A percentile compares a stretch with the other conserved stretches of the same genome.
phyloP scores from a whole-genome alignment of 192 early-diverging fungal species.

The Allomyces macrogynus region DNA sequence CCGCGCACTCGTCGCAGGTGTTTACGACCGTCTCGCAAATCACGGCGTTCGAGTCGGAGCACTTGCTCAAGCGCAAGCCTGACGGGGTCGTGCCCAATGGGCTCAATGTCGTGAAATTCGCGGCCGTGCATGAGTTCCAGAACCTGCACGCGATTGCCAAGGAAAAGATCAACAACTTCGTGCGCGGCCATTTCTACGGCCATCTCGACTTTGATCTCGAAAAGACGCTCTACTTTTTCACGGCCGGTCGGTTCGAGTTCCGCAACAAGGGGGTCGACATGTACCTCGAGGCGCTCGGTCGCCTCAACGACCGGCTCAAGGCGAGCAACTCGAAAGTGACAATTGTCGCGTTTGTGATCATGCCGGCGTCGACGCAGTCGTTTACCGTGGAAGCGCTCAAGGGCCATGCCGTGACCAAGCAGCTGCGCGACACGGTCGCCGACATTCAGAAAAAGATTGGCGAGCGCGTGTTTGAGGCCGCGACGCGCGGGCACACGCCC shows the following conservation, averaged over 20 bases:
- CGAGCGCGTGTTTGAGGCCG: slow-evolving; percentile 71
- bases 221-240: slow-evolving; percentile 93
- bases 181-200: slow-evolving; percentile 92
- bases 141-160: slow-evolving; percentile 84
- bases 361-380: slow-evolving; percentile 75
- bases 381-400: slow-evolving; percentile 92
- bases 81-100: slow-evolving; percentile 93
- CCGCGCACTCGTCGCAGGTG: slow-evolving; percentile 89
- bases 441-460: slow-evolving; percentile 70
- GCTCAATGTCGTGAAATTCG: slow-evolving; percentile 90
- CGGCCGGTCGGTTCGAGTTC: slow-evolving; percentile 87
- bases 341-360: slow-evolving; percentile 90
- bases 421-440: slow-evolving; percentile 67
- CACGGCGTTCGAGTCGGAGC: slow-evolving; percentile 88
- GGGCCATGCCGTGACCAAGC: slow-evolving; percentile 90
- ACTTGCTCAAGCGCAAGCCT: slow-evolving; percentile 81
- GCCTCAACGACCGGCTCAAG: slow-evolving; percentile 71
- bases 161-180: slow-evolving; percentile 89
- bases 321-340: slow-evolving; percentile 61
- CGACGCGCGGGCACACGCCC: slow-evolving; percentile 59
- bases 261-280: slow-evolving; percentile 96
- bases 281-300: slow-evolving; percentile 77
- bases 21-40: slow-evolving; percentile 94
- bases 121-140: slow-evolving; percentile 94
- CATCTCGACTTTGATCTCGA: slow-evolving; percentile 92